Percentiles rank a stretch among this genome's conserved stretches.
Evolutionary conservation across 768 basidiomycete genomes (phyloP).

Genomic region (Gautieria morchelliformis): DNA sequence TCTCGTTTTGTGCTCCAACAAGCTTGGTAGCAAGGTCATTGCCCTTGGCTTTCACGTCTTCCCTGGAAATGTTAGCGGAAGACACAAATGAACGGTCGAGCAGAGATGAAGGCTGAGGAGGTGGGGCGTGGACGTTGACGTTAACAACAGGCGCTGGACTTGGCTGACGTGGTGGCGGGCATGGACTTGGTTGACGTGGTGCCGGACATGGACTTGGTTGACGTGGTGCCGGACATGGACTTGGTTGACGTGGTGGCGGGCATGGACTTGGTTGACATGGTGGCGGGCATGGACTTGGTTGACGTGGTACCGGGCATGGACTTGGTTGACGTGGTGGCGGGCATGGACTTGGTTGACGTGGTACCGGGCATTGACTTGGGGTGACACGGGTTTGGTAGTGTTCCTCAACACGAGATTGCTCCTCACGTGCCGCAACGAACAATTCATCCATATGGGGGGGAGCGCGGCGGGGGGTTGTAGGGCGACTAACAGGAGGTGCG

Average conservation of each 20-base stretch:
- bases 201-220: constrained; percentile 17
- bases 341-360: constrained; percentile 21
- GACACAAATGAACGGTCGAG: constrained; percentile 21
- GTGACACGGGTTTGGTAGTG: constrained; percentile 27
- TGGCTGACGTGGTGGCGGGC: constrained; percentile 20
- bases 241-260: no score
- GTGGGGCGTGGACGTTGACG: constrained; percentile 20
- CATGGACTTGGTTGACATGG: no score
- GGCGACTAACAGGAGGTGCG: constrained; percentile 11
- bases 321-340: no score
- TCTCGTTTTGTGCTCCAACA: constrained; percentile 56
- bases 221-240: no score
- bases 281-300: no score
- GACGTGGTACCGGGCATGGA: no score
- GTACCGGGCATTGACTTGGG: constrained; percentile 17
- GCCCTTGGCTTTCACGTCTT: constrained; percentile 18
- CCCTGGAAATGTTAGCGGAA: constrained; percentile 19
- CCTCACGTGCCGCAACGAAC: constrained; percentile 39
- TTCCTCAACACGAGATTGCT: constrained; percentile 18
- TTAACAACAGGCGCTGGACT: constrained; percentile 35
- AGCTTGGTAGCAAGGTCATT: constrained; percentile 17
- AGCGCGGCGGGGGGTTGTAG: constrained; percentile 28
- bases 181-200: constrained; percentile 14
- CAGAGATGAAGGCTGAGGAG: constrained; percentile 12
- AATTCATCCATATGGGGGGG: constrained; percentile 39